phyloP scores from a whole-genome alignment of 176 grass and related monocot genomes.

The Lolium multiflorum region DNA sequence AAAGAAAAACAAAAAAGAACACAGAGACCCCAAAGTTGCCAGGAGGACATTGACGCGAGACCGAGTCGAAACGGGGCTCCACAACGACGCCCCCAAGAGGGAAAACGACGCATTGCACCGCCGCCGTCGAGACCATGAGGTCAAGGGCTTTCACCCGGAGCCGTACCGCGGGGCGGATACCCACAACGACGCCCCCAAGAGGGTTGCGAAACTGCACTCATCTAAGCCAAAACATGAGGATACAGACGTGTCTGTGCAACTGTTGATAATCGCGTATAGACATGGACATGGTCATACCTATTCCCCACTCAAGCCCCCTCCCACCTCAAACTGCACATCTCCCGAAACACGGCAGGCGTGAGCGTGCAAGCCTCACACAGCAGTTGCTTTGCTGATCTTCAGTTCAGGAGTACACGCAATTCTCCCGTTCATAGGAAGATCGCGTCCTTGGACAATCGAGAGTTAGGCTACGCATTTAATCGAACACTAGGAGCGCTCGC shows the following conservation, averaged over 20 bases:
- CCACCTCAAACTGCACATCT: conserved; percentile 5
- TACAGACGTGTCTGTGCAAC: not conserved
- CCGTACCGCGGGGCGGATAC: too few species aligned
- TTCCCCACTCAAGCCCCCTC: not conserved
- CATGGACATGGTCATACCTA: not conserved
- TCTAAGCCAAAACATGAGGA: not conserved
- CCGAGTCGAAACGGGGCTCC: too few species aligned
- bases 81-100: too few species aligned
- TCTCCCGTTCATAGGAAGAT: conserved; percentile 8
- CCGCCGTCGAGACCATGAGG: too few species aligned
- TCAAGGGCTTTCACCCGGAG: too few species aligned
- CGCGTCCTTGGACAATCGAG: not conserved
- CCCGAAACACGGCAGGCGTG: conserved; percentile 13
- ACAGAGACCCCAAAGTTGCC: too few species aligned
- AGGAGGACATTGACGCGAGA: too few species aligned
- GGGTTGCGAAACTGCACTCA: not conserved
- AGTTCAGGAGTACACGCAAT: not conserved
- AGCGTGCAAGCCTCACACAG: conserved; percentile 5
- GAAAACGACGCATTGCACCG: too few species aligned
- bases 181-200: too few species aligned
- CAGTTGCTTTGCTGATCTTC: not conserved
- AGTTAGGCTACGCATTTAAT: conserved; percentile 11
- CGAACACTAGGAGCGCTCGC: not conserved
- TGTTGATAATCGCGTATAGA: not conserved
- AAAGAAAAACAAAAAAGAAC: too few species aligned